phyloP scores from a whole-genome alignment of 768 basidiomycete species.

The Psilocybe cubensis region DNA sequence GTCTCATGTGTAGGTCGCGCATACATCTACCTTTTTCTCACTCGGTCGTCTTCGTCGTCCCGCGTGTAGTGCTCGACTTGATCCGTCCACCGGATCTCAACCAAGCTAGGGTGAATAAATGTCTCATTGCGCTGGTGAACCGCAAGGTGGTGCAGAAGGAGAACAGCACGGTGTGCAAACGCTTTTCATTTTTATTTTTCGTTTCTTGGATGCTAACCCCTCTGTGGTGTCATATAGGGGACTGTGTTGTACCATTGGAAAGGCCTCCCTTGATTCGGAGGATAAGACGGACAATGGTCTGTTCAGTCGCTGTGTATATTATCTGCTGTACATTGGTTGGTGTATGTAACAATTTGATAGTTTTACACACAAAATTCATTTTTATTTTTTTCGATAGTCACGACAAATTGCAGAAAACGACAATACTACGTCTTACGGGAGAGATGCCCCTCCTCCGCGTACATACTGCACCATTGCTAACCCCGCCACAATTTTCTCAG shows the following conservation, averaged over 20 bases:
- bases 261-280: constrained; percentile 49
- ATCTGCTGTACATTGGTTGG: constrained; percentile 7
- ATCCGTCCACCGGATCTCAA: constrained; percentile 81
- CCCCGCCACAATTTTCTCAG: no score
- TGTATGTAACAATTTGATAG: neutral
- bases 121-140: constrained; percentile 88
- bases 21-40: neutral
- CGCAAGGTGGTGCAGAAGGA: constrained; percentile 85
- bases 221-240: constrained; percentile 49
- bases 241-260: constrained; percentile 73
- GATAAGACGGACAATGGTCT: neutral
- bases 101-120: constrained; percentile 92
- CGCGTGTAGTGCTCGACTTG: constrained; percentile 69
- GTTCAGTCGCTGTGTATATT: constrained; percentile 4
- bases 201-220: neutral
- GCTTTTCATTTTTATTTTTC: neutral
- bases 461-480: no score
- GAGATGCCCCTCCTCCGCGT: no score
- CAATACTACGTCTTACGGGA: no score
- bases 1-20: constrained; percentile 54
- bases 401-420: no score
- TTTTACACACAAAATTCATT: no score
- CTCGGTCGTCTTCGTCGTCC: neutral
- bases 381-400: no score
- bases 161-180: constrained; percentile 53